A percentile compares a stretch with the other conserved stretches of the same genome.
Conservation (phyloP, 306 rosid species). For the Quercus ilex region DNA sequence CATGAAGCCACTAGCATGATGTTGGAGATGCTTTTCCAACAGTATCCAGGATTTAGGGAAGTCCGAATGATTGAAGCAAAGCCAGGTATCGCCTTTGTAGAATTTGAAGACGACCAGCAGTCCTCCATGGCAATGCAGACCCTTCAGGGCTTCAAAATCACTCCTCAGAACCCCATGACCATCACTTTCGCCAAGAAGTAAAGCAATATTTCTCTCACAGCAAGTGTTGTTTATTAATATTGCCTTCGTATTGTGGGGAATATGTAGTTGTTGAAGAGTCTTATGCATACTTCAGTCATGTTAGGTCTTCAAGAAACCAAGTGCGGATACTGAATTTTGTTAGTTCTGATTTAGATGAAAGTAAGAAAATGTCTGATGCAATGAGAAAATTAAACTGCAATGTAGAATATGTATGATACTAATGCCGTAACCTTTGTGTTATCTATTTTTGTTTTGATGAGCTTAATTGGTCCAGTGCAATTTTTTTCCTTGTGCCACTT, state of each 20-base stretch:
- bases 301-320: slow-evolving; percentile 30
- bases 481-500: background rate
- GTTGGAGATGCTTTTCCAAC: slow-evolving; percentile 93
- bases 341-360: slow-evolving; percentile 13
- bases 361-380: slow-evolving; percentile 14
- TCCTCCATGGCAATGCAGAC: slow-evolving; percentile 96
- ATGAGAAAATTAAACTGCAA: slow-evolving; percentile 21
- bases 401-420: slow-evolving; percentile 24
- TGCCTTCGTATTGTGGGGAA: slow-evolving; percentile 6
- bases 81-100: slow-evolving; percentile 98
- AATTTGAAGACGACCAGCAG: slow-evolving; percentile 87
- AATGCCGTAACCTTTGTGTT: slow-evolving; percentile 4
- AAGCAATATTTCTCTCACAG: slow-evolving; percentile 5
- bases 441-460: slow-evolving; percentile 5
- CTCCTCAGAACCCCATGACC: slow-evolving; percentile 86
- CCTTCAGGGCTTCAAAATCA: slow-evolving; percentile 91
- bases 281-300: slow-evolving; percentile 18
- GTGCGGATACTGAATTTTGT: slow-evolving; percentile 21
- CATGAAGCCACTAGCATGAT: slow-evolving; percentile 78
- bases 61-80: slow-evolving; percentile 95
- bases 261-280: slow-evolving; percentile 15
- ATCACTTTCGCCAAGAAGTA: slow-evolving; percentile 93
- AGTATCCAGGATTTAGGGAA: slow-evolving; percentile 95
- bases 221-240: slow-evolving; percentile 6
- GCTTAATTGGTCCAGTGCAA: background rate